These are phyloP conservation scores for Syzygium oleosum DNA, from an alignment of 345 rosid genomes.

Conservation along the genomic window DNA sequence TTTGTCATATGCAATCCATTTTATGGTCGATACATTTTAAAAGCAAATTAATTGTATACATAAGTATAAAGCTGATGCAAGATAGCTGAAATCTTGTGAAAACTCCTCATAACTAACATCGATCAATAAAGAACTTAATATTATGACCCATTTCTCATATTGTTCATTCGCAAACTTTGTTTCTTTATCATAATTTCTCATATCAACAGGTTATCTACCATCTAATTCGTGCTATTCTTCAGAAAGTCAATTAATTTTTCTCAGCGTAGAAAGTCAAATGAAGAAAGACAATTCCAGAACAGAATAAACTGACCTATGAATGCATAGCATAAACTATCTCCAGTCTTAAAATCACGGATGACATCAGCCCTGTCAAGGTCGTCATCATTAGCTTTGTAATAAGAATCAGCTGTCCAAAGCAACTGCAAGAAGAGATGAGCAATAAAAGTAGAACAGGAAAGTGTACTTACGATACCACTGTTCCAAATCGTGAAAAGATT, in stretches of 20 bases:
- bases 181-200: background rate
- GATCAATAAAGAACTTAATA: background rate
- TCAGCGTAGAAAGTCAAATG: background rate
- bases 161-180: background rate
- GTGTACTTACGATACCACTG: constrained; percentile 59
- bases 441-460: background rate
- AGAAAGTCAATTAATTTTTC: background rate
- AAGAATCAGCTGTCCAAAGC: background rate
- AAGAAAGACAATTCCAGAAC: background rate
- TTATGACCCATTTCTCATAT: background rate
- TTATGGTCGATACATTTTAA: background rate
- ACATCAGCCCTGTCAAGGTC: constrained; percentile 63
- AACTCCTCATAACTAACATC: background rate
- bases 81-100: background rate
- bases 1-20: background rate
- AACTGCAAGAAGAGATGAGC: background rate
- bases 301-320: constrained; percentile 60
- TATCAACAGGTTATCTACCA: background rate
- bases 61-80: background rate
- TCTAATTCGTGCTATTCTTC: background rate
- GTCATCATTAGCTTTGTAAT: background rate
- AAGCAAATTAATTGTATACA: background rate
- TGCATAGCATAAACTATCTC: constrained; percentile 96
- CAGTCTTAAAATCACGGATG: constrained; percentile 90
- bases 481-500: constrained; percentile 94